Evolutionary conservation across 768 basidiomycete species (phyloP).

Genomic region (Galerina marginata): DNA sequence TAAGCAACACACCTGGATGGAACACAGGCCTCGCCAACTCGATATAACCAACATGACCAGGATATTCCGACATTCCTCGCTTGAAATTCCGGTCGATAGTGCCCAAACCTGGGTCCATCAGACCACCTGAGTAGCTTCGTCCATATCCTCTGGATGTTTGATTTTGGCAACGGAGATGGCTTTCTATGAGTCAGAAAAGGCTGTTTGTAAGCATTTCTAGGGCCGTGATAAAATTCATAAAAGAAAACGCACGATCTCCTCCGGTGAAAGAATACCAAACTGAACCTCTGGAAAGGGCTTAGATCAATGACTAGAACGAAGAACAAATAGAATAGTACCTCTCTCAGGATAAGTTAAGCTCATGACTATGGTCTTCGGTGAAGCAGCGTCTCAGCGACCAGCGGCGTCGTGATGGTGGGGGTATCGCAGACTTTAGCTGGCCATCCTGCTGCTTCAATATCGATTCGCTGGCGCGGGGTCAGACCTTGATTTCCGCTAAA

Average conservation of each 20-base stretch:
- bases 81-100: constrained; percentile 98
- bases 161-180: constrained; percentile 98
- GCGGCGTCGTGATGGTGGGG: no score
- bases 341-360: no score
- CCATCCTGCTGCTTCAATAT: no score
- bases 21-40: constrained; percentile 97
- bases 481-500: no score
- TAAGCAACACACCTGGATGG: constrained; percentile 77
- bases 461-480: no score
- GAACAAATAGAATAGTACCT: no score
- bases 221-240: neutral
- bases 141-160: constrained; percentile 98
- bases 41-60: constrained; percentile 98
- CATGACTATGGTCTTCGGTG: no score
- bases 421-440: no score
- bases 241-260: constrained; percentile 85
- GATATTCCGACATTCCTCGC: constrained; percentile 99
- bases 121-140: constrained; percentile 91
- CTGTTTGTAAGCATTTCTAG: constrained; percentile 18
- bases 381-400: no score
- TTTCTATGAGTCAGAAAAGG: constrained; percentile 66
- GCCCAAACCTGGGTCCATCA: constrained; percentile 98
- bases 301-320: no score
- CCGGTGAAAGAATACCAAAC: constrained; percentile 97
- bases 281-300: no score